Evolutionary conservation across 1,284 basidiomycete genomes (phyloP).

Genomic region (Veloporphyrellus conicus): DNA sequence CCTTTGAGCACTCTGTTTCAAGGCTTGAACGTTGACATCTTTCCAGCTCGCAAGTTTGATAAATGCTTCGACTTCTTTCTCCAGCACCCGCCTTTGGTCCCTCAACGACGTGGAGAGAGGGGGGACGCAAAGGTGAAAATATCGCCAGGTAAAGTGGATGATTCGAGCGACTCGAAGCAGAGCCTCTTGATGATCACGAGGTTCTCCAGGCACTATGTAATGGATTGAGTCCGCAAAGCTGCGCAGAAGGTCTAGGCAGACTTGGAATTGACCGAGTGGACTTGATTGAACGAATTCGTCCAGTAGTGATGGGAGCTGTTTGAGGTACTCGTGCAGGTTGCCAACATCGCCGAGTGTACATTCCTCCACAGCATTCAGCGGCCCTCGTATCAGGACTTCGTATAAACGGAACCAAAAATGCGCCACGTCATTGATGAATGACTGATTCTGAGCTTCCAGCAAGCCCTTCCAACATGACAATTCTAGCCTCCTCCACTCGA

Average conservation of each 20-base stretch:
- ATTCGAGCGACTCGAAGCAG: slow-evolving; percentile 56
- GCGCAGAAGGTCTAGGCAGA: slow-evolving; percentile 66
- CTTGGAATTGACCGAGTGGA: slow-evolving; percentile 78
- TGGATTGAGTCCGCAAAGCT: slow-evolving; percentile 61
- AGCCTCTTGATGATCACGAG: slow-evolving; percentile 27
- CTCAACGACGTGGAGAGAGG: slow-evolving; percentile 51
- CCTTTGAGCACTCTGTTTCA: slow-evolving; percentile 87
- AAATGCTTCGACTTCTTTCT: slow-evolving; percentile 80
- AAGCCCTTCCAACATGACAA: slow-evolving; percentile 83
- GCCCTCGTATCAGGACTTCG: slow-evolving; percentile 70
- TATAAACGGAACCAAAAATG: slow-evolving; percentile 95
- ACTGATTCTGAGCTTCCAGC: slow-evolving; percentile 65
- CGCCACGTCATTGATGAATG: slow-evolving; percentile 60
- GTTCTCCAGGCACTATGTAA: slow-evolving; percentile 15
- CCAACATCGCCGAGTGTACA: slow-evolving; percentile 33
- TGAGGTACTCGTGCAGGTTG: slow-evolving; percentile 53
- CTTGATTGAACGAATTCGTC: slow-evolving; percentile 79
- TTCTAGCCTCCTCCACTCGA: slow-evolving; percentile 90
- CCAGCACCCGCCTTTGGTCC: slow-evolving; percentile 61
- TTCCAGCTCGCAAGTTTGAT: slow-evolving; percentile 98
- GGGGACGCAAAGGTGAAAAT: slow-evolving; percentile 64
- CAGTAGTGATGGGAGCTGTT: slow-evolving; percentile 72
- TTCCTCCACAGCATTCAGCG: slow-evolving; percentile 46
- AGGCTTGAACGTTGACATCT: slow-evolving; percentile 92
- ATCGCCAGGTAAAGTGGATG: slow-evolving; percentile 62